Percentiles rank a stretch among this genome's conserved stretches.
Conservation (phyloP, 2,329 filamentous ascomycete species). For the Botrytis fabae region DNA sequence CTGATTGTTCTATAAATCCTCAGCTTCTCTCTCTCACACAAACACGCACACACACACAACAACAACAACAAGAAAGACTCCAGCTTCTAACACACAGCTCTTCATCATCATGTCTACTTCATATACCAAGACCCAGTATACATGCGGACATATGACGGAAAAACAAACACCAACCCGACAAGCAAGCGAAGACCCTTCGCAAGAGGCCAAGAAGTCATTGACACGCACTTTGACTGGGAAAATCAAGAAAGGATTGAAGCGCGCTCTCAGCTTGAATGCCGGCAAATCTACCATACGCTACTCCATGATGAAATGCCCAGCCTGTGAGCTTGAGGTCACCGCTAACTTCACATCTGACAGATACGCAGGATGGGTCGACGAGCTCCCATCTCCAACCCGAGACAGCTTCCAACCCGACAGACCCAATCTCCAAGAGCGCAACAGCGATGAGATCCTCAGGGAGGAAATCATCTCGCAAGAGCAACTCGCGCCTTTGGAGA, state of each 20-base stretch:
- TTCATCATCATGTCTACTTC: neutral
- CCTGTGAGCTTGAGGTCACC: neutral
- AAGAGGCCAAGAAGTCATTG: neutral
- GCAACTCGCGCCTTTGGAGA: neutral
- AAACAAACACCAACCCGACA: too few species aligned
- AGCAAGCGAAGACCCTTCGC: neutral
- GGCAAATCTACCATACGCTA: neutral
- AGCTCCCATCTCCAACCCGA: neutral
- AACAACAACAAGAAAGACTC: neutral
- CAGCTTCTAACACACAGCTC: neutral
- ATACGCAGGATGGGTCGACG: neutral
- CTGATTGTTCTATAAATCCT: neutral
- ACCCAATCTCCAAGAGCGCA: neutral
- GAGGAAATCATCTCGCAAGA: neutral
- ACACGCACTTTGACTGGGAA: neutral
- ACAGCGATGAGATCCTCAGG: neutral
- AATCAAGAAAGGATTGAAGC: neutral
- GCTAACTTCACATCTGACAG: neutral
- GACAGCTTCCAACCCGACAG: neutral
- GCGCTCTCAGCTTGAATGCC: neutral
- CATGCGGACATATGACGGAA: neutral
- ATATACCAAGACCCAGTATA: neutral
- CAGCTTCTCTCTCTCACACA: neutral
- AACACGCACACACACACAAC: neutral
- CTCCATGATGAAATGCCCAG: neutral